phyloP scores from a whole-genome alignment of 106 monocot genomes.

The Dioscorea zingiberensis region DNA sequence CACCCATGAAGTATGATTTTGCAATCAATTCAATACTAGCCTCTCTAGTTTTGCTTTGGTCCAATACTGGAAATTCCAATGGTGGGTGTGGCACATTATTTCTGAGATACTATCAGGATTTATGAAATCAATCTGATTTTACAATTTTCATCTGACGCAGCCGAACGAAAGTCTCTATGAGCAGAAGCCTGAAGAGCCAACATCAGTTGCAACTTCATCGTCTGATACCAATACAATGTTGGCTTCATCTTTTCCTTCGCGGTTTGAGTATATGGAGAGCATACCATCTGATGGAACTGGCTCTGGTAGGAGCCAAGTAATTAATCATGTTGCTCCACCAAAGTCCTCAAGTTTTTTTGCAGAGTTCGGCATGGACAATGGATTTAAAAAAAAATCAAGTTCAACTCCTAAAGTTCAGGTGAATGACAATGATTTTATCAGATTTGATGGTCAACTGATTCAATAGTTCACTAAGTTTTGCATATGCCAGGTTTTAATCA shows the following conservation, averaged over 20 bases:
- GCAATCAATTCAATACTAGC: too few species aligned
- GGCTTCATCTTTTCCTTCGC: conserved; percentile 51
- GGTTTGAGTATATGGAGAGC: conserved; percentile 85
- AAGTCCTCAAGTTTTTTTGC: conserved; percentile 76
- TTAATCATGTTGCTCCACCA: conserved; percentile 72
- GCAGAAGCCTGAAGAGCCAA: conserved; percentile 90
- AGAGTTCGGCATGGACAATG: conserved; percentile 83
- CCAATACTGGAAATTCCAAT: too few species aligned
- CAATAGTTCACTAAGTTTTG: too few species aligned
- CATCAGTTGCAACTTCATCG: conserved; percentile 34
- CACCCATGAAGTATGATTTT: too few species aligned
- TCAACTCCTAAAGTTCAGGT: conserved; percentile 71
- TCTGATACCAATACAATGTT: conserved; percentile 22
- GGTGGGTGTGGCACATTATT: too few species aligned
- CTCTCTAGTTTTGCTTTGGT: too few species aligned
- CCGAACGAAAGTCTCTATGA: conserved; percentile 91
- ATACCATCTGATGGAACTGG: conserved; percentile 15
- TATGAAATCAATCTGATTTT: too few species aligned
- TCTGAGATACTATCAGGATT: too few species aligned
- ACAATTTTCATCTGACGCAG: conserved; percentile 28
- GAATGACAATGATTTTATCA: neutral
- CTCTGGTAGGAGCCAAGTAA: conserved; percentile 31
- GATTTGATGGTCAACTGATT: too few species aligned
- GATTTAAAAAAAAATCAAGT: conserved; percentile 68
- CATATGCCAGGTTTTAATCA: too few species aligned